Conservation (phyloP, 2,329 filamentous ascomycete species). For the Diplodia corticola region DNA sequence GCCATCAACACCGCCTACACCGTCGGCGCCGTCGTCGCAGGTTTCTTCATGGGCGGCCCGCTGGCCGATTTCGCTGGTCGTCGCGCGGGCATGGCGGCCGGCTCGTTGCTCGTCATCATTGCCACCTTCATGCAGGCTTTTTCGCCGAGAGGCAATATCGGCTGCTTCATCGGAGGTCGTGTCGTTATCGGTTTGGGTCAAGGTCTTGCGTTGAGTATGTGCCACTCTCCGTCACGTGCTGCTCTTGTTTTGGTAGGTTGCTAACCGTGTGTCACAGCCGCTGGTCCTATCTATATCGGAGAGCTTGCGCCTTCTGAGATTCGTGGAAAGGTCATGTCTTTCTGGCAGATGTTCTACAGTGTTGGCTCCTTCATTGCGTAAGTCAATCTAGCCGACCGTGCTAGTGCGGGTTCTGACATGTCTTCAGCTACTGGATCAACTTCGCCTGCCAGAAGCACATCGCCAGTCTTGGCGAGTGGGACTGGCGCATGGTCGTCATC, state of each 20-base stretch:
- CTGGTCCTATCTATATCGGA: slow-evolving; percentile 70
- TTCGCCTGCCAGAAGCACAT: slow-evolving; percentile 61
- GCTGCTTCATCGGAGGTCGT: slow-evolving; percentile 67
- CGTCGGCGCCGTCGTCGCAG: slow-evolving; percentile 68
- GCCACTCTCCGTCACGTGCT: neutral
- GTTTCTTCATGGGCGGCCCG: slow-evolving; percentile 69
- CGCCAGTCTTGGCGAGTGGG: slow-evolving; percentile 64
- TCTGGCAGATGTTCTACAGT: slow-evolving; percentile 69
- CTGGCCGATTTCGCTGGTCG: slow-evolving; percentile 63
- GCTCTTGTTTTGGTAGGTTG: neutral
- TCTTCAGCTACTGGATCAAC: slow-evolving; percentile 38
- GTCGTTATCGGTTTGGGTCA: slow-evolving; percentile 70
- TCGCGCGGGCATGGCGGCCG: slow-evolving; percentile 64
- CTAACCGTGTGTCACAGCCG: slow-evolving; percentile 44
- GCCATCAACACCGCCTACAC: slow-evolving; percentile 69
- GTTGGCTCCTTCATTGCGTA: slow-evolving; percentile 67
- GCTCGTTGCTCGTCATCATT: slow-evolving; percentile 65
- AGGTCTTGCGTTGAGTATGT: slow-evolving; percentile 63
- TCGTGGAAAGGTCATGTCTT: slow-evolving; percentile 66
- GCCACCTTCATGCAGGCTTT: slow-evolving; percentile 71
- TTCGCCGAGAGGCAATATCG: slow-evolving; percentile 60
- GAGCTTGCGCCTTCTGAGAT: slow-evolving; percentile 66
- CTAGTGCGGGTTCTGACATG: neutral
- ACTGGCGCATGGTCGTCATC: slow-evolving; percentile 72
- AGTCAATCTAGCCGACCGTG: slow-evolving; percentile 43